These are phyloP conservation scores for Chalciporus piperatus DNA, from an alignment of 768 basidiomycete species.

Conservation along the genomic window DNA sequence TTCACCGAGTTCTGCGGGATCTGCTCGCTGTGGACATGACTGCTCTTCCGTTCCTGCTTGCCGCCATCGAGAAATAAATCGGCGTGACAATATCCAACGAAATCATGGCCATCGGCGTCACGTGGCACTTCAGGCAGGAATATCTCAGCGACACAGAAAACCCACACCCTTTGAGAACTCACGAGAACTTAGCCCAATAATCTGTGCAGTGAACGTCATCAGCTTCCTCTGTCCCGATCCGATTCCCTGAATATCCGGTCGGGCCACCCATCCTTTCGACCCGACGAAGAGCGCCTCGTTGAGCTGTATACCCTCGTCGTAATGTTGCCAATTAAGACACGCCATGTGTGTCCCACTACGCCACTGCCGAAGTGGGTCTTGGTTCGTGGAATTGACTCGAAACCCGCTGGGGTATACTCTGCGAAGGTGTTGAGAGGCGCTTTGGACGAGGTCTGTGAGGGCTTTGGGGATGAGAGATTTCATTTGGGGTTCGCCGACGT, in stretches of 20 bases:
- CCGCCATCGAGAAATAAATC: constrained; percentile 42
- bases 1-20: constrained; percentile 35
- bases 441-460: constrained; percentile 37
- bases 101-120: constrained; percentile 38
- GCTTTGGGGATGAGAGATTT: constrained; percentile 39
- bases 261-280: constrained; percentile 52
- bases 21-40: constrained; percentile 36
- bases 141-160: not conserved
- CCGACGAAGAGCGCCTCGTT: constrained; percentile 65
- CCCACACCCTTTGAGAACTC: constrained; percentile 13
- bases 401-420: constrained; percentile 59
- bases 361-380: constrained; percentile 53
- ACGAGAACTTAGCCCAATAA: constrained; percentile 47
- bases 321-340: constrained; percentile 63
- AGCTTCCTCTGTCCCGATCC: constrained; percentile 10
- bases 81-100: constrained; percentile 43
- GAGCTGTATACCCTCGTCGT: constrained; percentile 54
- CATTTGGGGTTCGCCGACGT: constrained; percentile 54
- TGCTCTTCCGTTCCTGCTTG: constrained; percentile 44
- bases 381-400: constrained; percentile 54
- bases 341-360: constrained; percentile 55
- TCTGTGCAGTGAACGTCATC: constrained; percentile 29
- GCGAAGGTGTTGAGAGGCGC: constrained; percentile 45
- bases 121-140: constrained; percentile 39
- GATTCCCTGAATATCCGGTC: constrained; percentile 37